Evolutionary conservation across 192 early-diverging fungal genomes (phyloP).

Genomic region (Dispira simplex): DNA sequence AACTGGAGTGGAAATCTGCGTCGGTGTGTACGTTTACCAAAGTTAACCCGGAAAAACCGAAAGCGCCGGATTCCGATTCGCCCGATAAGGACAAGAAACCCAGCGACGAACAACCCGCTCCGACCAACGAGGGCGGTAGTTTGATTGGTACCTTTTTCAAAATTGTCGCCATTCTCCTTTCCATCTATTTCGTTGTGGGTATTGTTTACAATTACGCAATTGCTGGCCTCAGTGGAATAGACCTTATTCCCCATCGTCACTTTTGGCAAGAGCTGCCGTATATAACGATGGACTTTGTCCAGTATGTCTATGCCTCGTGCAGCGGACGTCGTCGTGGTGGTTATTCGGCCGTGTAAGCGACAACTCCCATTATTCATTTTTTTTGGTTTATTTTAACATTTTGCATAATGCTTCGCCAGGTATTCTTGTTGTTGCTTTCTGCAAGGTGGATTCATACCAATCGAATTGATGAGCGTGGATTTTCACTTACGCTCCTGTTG

Average conservation of each 20-base stretch:
- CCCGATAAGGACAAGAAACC: too few species aligned
- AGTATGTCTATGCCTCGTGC: conserved; percentile 23
- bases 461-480: not conserved
- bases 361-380: too few species aligned
- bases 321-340: conserved; percentile 25
- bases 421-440: not conserved
- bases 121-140: too few species aligned
- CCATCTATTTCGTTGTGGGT: conserved; percentile 27
- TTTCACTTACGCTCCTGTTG: not conserved
- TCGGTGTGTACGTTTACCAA: conserved; percentile 19
- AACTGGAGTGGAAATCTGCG: conserved; percentile 26
- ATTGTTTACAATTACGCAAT: conserved; percentile 25
- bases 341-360: conserved; percentile 24
- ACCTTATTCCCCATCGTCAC: conserved; percentile 24
- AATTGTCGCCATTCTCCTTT: conserved; percentile 12
- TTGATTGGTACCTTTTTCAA: too few species aligned
- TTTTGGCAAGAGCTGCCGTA: conserved; percentile 12
- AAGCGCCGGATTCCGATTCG: too few species aligned
- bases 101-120: too few species aligned
- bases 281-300: conserved; percentile 21
- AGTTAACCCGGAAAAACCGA: too few species aligned
- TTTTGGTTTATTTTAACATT: not conserved
- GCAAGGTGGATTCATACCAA: not conserved
- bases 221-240: conserved; percentile 22
- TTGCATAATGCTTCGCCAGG: not conserved